Percentiles rank a stretch among this genome's conserved stretches.
Conservation (phyloP, 2,329 filamentous ascomycete genomes). For the Fusarium cicatricum region DNA sequence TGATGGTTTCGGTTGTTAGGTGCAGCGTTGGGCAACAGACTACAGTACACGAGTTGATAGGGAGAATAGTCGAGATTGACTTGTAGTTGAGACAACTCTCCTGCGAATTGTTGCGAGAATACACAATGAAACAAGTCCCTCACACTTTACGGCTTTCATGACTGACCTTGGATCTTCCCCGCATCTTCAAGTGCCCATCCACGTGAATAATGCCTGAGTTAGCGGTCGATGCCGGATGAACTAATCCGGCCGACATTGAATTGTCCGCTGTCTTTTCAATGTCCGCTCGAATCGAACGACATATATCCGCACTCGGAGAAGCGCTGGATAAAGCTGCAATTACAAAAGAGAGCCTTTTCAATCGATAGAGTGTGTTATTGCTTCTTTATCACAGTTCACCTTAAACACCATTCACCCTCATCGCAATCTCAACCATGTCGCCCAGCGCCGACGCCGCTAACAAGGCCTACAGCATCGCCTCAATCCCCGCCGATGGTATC, state of each 20-base stretch:
- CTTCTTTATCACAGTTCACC: conserved; percentile 1
- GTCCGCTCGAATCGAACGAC: conserved; percentile 22
- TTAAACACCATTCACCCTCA: not conserved
- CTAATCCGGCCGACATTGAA: conserved; percentile 12
- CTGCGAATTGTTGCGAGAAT: too few relatives aligned
- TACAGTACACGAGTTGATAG: not conserved
- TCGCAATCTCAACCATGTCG: conserved; percentile 31
- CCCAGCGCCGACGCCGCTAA: conserved; percentile 31
- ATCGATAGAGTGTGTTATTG: conserved; percentile 3
- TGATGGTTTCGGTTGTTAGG: not conserved
- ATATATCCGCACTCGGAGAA: conserved; percentile 10
- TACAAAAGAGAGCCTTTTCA: conserved; percentile 24
- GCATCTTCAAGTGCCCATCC: conserved; percentile 1
- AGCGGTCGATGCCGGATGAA: not conserved
- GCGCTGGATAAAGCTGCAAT: not conserved
- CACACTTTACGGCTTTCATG: not conserved
- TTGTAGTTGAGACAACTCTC: not conserved
- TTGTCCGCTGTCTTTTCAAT: conserved; percentile 16
- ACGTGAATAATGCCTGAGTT: not conserved
- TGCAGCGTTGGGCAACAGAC: not conserved
- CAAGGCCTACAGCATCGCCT: conserved; percentile 61
- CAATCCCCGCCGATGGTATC: conserved; percentile 71
- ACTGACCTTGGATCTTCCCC: conserved; percentile 1
- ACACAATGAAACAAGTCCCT: not conserved
- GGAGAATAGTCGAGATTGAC: not conserved